Evolutionary conservation across 345 rosid species (phyloP).

Genomic region (Populus deltoides): DNA sequence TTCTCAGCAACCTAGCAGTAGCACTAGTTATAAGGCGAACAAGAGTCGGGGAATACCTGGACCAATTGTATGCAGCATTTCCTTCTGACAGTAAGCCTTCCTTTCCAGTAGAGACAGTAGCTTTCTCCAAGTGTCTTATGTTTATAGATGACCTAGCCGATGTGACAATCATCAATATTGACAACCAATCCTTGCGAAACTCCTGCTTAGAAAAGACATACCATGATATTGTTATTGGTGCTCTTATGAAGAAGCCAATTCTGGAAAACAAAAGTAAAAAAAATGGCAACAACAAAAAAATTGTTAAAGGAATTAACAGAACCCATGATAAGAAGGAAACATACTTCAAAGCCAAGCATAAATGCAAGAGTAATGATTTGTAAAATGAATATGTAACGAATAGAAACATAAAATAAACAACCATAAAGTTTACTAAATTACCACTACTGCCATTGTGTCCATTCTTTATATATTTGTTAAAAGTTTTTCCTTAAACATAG

Average conservation of each 20-base stretch:
- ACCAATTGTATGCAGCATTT: slow-evolving; percentile 96
- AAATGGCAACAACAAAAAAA: neutral
- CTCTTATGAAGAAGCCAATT: slow-evolving; percentile 4
- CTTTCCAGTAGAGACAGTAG: slow-evolving; percentile 97
- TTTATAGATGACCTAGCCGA: slow-evolving; percentile 92
- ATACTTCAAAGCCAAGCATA: neutral
- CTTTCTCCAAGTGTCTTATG: slow-evolving; percentile 96
- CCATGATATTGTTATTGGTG: neutral
- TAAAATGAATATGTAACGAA: no score
- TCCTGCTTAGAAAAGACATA: slow-evolving; percentile 58
- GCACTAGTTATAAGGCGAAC: slow-evolving; percentile 10
- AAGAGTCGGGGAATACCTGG: slow-evolving; percentile 54
- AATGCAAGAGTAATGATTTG: neutral
- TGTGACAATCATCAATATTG: slow-evolving; percentile 92
- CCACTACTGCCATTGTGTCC: no score
- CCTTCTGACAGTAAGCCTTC: slow-evolving; percentile 98
- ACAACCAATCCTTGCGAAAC: slow-evolving; percentile 94
- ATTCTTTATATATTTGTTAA: no score
- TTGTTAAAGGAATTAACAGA: neutral
- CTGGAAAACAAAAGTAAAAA: neutral
- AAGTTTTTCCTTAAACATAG: no score
- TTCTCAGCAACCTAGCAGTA: neutral
- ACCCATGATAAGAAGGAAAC: neutral
- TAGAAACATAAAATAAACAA: no score
- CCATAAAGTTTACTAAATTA: no score